Percentiles rank a stretch among this genome's conserved stretches.
Evolutionary conservation across 2,329 filamentous ascomycete genomes (phyloP).

Genomic region (Akanthomyces dipterigenus): DNA sequence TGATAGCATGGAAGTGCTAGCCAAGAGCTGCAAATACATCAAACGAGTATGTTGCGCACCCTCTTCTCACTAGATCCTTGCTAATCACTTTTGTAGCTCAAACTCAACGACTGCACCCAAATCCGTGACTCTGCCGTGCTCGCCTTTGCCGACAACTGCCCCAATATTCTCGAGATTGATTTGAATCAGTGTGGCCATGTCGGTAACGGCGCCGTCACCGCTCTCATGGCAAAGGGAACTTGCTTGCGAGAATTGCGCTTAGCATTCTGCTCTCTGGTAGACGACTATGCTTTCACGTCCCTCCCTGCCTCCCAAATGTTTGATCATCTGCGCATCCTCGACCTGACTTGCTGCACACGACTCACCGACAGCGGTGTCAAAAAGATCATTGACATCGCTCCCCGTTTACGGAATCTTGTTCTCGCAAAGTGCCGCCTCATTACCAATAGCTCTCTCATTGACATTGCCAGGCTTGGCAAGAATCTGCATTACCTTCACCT

Average conservation of each 20-base stretch:
- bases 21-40: slow-evolving; percentile 74
- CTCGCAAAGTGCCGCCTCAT: slow-evolving; percentile 91
- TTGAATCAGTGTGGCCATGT: slow-evolving; percentile 78
- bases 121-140: slow-evolving; percentile 75
- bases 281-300: slow-evolving; percentile 79
- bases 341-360: slow-evolving; percentile 80
- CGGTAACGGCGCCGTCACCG: slow-evolving; percentile 75
- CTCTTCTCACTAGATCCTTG: slow-evolving; percentile 1
- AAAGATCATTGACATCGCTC: slow-evolving; percentile 79
- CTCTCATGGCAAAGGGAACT: slow-evolving; percentile 68
- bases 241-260: slow-evolving; percentile 87
- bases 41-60: slow-evolving; percentile 61
- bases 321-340: slow-evolving; percentile 86
- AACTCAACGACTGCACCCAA: slow-evolving; percentile 88
- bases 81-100: slow-evolving; percentile 54
- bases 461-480: slow-evolving; percentile 85
- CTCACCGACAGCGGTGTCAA: slow-evolving; percentile 83
- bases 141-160: slow-evolving; percentile 81
- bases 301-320: slow-evolving; percentile 64
- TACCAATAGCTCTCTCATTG: slow-evolving; percentile 79
- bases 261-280: slow-evolving; percentile 76
- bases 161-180: slow-evolving; percentile 93
- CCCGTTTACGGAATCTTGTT: slow-evolving; percentile 84
- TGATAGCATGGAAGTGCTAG: slow-evolving; percentile 73
- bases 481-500: slow-evolving; percentile 96